Percentiles rank a stretch among this genome's conserved stretches.
Evolutionary conservation across 768 basidiomycete species (phyloP).

Genomic region (Steccherinum ochraceum): DNA sequence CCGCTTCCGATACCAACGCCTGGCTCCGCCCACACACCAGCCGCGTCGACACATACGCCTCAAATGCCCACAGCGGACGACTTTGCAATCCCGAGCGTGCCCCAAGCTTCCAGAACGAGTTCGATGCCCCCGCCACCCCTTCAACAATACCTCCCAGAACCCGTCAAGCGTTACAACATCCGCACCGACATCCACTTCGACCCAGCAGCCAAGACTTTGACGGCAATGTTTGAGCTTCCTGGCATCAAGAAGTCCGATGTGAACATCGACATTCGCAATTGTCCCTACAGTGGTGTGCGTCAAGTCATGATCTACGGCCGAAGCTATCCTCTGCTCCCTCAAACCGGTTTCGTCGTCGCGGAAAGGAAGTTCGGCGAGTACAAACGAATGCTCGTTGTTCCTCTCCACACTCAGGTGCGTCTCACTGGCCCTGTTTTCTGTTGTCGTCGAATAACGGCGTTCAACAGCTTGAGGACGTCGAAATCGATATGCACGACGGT

Average conservation of each 20-base stretch:
- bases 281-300: conserved; percentile 53
- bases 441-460: conserved; percentile 6
- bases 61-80: not conserved
- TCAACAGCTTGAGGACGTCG: conserved; percentile 46
- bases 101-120: not conserved
- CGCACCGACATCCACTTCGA: conserved; percentile 61
- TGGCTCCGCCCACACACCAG: not conserved
- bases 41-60: not conserved
- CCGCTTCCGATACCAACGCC: not conserved
- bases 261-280: conserved; percentile 52
- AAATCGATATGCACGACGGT: conserved; percentile 53
- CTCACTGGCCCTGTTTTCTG: conserved; percentile 13
- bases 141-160: not conserved
- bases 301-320: conserved; percentile 53
- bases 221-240: conserved; percentile 63
- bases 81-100: not conserved
- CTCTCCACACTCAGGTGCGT: conserved; percentile 50
- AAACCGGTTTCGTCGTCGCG: conserved; percentile 31
- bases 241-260: conserved; percentile 56
- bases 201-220: conserved; percentile 40
- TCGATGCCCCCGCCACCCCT: not conserved
- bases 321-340: conserved; percentile 19
- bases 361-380: conserved; percentile 53
- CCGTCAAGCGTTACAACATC: conserved; percentile 35
- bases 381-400: conserved; percentile 46